Evolutionary conservation across 352 stramenopile species (phyloP), one percentile per base, ranked within the genome.

Genomic region (Phytophthora capsici): DNA sequence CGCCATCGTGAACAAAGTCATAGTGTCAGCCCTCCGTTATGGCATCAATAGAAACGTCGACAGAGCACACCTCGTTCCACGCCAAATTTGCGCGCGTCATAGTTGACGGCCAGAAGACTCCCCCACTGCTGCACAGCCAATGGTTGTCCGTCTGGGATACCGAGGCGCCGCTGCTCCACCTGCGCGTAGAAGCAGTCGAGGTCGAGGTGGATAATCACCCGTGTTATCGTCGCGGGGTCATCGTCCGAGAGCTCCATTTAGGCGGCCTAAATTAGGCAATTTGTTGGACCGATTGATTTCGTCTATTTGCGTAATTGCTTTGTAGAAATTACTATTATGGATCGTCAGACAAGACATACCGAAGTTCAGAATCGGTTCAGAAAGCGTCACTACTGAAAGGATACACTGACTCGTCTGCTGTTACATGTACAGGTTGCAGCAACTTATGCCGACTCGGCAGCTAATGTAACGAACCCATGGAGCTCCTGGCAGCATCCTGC

Each of bases 151-250:
- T 77, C 72, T 16, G 80, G 74, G 48, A 96, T 90, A 0, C 75
- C 47, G n/a, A 94, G 84, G 5, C 88, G 76, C 10, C 77, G 78
- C 52, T 90, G 77, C 65, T 96, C 88, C 30, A 96, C 88, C 67
- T 94, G 86, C 56, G 86, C 84, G 57, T 96, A 96, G 74, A 94
- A 96, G 75, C 86, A 96, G 73, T 96, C 88, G 49, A 94, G 82
- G 52, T 96, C 88, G 52, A 95, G 58, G 60, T 95, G 88, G 60
- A 94, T 69, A 64, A 96, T 80, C 54, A 96, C 88, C 20, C 88
- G 84, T 36, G 54, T n/a, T 17, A 26, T 50, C 28, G 34, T 58
- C 38, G 51, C 41, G 9, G 34, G 13, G 3, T 28, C 54, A 62
- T 53, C 53, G 12, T 4, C 28, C 17, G 13, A 19, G 26, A 41